These are phyloP conservation scores for Mycena epipterygia DNA, from an alignment of 768 basidiomycete species.

Conservation along the genomic window DNA sequence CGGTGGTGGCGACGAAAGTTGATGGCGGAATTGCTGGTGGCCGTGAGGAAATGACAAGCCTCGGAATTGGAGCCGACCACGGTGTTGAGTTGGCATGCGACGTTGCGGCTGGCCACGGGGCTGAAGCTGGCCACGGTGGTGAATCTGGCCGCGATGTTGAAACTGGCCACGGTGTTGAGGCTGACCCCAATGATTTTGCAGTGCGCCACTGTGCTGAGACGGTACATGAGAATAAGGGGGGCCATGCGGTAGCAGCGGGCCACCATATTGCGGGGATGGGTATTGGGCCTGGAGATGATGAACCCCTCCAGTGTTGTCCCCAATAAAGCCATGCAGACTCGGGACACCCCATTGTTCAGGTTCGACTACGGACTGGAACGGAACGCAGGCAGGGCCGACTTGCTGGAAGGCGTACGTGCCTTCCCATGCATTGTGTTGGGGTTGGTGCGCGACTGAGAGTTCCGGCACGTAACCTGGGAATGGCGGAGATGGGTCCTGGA, in stretches of 20 bases:
- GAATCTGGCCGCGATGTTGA: not conserved
- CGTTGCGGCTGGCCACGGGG: not conserved
- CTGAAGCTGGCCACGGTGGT: not conserved
- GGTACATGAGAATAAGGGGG: not conserved
- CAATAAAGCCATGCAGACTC: not conserved
- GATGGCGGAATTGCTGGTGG: not conserved
- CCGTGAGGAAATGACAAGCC: not conserved
- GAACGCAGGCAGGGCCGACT: not conserved
- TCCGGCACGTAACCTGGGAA: not conserved
- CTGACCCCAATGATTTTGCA: too few species aligned
- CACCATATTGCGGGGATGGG: not conserved
- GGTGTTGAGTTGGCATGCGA: not conserved
- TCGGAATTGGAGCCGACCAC: not conserved
- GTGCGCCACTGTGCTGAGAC: not conserved
- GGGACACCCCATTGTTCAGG: not conserved
- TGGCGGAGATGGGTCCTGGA: not conserved
- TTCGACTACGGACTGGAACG: conserved; percentile 4
- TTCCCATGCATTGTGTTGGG: not conserved
- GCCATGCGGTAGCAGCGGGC: not conserved
- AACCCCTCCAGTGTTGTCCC: not conserved
- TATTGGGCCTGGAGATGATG: not conserved
- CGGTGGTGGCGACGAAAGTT: not conserved
- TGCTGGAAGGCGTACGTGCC: not conserved
- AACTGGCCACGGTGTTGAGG: not conserved
- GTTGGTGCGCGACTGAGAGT: not conserved